Evolutionary conservation across 2,329 filamentous ascomycete species (phyloP), one percentile per base, ranked within the genome.

Genomic region (Fonsecaea pedrosoi): DNA sequence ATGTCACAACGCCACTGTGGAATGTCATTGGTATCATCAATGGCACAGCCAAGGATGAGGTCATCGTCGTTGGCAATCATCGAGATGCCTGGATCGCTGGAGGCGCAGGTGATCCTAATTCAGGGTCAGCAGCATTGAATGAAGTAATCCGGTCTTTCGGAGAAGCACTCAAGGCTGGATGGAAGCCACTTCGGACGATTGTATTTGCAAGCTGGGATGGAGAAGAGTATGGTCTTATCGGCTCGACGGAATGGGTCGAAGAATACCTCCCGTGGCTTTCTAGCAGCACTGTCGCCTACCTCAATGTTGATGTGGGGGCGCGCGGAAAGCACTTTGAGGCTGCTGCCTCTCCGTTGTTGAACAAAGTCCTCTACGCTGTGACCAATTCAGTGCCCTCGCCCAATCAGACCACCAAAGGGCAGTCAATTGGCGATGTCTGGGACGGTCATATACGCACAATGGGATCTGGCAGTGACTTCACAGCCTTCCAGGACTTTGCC

Each of bases 1-100:
- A 96, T 74, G 87, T 88, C 13, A 94, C 86, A 0, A 95, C 90
- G 0, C 90, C 91, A 3, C 82, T 94, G 60, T 97, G 93, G 93
- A 90, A 99, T 75, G 92, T 95, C 2, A 94, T 98, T 70, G 94
- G 94, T 54, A 83, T 95, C 54, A 92, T 99, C 77, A 97, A 97
- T 73, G 95, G 94, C 9, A 72, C 72, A 3, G 87, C 95, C 40
- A 83, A 88, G 0, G 89, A 97, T 73, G 93, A 97, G 75, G 92
- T 97, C 0, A 83, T 99, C 54, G 85, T 99, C 3, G 81, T 98
- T 37, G 93, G 94, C n/a, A 97, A 96, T 75, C 94, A 97, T 75
- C 88, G 93, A 38, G 93, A 97, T 78, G 92, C 94, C 0, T 96
- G 92, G 92, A 90, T 94, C 73, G 89, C 89, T 21, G 92, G 92